Conservation (phyloP, 2,329 filamentous ascomycete genomes). For the Fusarium vanettenii region DNA sequence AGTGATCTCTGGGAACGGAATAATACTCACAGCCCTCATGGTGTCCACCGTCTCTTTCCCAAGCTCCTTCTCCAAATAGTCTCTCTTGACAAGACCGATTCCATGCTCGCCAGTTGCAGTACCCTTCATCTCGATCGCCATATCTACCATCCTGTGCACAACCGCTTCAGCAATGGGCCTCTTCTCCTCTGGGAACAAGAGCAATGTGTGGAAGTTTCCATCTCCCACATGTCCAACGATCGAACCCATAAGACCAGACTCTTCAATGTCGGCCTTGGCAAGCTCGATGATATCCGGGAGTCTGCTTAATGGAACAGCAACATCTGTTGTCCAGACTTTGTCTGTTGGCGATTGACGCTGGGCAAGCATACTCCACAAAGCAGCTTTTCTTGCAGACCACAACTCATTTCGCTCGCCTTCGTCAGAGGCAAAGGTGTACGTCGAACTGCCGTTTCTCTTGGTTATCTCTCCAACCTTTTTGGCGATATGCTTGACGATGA, state of each 20-base stretch:
- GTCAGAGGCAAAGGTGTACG: background rate
- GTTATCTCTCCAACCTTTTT: background rate
- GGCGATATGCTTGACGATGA: background rate
- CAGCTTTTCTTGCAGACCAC: background rate
- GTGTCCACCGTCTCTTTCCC: conserved; percentile 60
- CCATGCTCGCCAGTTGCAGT: conserved; percentile 76
- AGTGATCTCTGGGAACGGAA: background rate
- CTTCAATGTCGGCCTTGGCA: background rate
- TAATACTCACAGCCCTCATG: conserved; percentile 60
- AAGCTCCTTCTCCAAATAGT: conserved; percentile 64
- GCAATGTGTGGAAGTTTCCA: conserved; percentile 64
- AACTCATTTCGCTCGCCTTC: background rate
- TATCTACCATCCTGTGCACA: conserved; percentile 73
- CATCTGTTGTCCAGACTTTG: background rate
- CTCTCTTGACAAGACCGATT: conserved; percentile 70
- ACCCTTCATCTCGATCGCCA: conserved; percentile 75
- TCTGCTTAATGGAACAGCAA: background rate
- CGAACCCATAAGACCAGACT: background rate
- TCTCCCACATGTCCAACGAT: conserved; percentile 50
- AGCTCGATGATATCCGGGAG: background rate
- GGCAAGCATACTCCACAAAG: background rate
- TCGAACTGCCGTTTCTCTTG: background rate
- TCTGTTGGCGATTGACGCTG: background rate
- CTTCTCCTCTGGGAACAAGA: conserved; percentile 19
- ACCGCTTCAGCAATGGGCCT: conserved; percentile 57